Percentiles rank a stretch among this genome's conserved stretches.
Conservation (phyloP, 176 grass and related monocot species). For the Musa schizocarpa region DNA sequence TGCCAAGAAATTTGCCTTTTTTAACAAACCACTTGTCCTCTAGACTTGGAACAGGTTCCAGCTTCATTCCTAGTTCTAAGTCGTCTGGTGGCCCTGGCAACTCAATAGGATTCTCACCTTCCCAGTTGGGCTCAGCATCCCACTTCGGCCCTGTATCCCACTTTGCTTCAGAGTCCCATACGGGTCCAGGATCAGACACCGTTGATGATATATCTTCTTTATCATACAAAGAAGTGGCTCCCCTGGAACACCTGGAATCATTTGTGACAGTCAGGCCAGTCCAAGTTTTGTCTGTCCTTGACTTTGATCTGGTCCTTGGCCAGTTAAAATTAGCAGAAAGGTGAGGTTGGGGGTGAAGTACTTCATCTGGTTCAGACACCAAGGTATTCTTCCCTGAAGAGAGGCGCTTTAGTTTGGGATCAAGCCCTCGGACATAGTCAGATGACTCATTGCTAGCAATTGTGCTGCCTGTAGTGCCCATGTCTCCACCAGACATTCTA, state of each 20-base stretch:
- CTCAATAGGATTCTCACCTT: slow-evolving; percentile 35
- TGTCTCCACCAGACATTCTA: slow-evolving; percentile 44
- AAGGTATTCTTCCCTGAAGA: slow-evolving; percentile 74
- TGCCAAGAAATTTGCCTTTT: slow-evolving; percentile 75
- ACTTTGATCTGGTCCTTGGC: slow-evolving; percentile 88
- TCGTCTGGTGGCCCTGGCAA: slow-evolving; percentile 19
- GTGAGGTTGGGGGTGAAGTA: slow-evolving; percentile 69
- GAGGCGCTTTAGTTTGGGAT: slow-evolving; percentile 70
- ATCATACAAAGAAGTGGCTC: slow-evolving; percentile 64
- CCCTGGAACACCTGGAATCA: slow-evolving; percentile 55
- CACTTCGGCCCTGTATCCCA: slow-evolving; percentile 75
- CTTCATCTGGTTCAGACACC: slow-evolving; percentile 93
- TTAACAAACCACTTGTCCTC: slow-evolving; percentile 47
- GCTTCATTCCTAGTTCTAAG: slow-evolving; percentile 9
- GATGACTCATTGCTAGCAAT: slow-evolving; percentile 72
- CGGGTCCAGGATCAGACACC: slow-evolving; percentile 83
- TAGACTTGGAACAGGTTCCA: slow-evolving; percentile 14
- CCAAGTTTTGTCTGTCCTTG: slow-evolving; percentile 53
- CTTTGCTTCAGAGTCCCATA: slow-evolving; percentile 83
- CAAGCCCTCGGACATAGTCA: slow-evolving; percentile 73
- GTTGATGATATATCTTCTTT: slow-evolving; percentile 95
- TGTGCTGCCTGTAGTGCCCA: slow-evolving; percentile 51
- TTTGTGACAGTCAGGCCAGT: slow-evolving; percentile 33
- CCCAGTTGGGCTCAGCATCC: slow-evolving; percentile 56
- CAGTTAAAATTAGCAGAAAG: slow-evolving; percentile 62